Evolutionary conservation across 2,329 filamentous ascomycete species (phyloP).

Genomic region (Sclerotinia minor): DNA sequence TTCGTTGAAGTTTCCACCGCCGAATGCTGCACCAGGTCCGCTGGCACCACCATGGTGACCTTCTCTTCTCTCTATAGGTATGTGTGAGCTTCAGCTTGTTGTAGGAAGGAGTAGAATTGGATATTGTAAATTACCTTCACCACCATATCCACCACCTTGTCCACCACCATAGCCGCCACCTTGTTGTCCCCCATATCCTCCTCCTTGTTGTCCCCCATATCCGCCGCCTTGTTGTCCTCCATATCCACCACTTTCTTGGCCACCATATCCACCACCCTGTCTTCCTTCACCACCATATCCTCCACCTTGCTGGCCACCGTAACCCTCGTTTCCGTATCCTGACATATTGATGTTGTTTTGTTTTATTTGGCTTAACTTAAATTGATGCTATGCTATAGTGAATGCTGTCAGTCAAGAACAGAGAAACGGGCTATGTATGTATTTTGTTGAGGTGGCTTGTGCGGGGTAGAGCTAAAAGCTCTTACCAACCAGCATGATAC

Average conservation of each 20-base stretch:
- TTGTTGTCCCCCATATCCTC: constrained; percentile 20
- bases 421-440: background rate
- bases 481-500: background rate
- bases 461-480: constrained; percentile 13
- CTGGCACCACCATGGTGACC: constrained; percentile 23
- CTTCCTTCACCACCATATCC: constrained; percentile 25
- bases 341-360: constrained; percentile 25
- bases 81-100: background rate
- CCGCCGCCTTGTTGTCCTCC: constrained; percentile 25
- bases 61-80: constrained; percentile 6
- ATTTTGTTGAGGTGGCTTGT: constrained; percentile 14
- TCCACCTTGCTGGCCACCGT: constrained; percentile 22
- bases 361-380: background rate
- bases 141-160: constrained; percentile 22
- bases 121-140: background rate
- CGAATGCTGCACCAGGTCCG: constrained; percentile 28
- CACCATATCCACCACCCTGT: constrained; percentile 27
- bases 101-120: background rate
- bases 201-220: constrained; percentile 23
- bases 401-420: background rate
- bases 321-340: constrained; percentile 26
- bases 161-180: constrained; percentile 26
- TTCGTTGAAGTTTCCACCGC: constrained; percentile 21
- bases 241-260: constrained; percentile 10
- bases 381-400: background rate